phyloP scores from a whole-genome alignment of 306 rosid genomes.

The Fragaria vesca region DNA sequence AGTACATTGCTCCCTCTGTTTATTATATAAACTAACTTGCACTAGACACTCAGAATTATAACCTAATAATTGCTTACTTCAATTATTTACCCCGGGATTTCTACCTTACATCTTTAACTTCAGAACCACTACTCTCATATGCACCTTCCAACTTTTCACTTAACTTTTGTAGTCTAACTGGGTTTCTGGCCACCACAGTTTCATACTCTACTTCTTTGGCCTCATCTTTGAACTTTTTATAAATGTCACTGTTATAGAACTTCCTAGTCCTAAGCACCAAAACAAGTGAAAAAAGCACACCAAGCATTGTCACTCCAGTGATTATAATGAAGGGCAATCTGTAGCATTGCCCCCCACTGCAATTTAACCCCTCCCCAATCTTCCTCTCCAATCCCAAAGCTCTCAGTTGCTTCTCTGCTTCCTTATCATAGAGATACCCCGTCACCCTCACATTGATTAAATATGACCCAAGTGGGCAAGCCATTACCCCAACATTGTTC shows the following conservation, averaged over 20 bases:
- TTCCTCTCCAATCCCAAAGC: constrained; percentile 17
- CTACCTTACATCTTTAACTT: background rate
- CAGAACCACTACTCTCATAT: too few relatives aligned
- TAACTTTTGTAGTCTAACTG: background rate
- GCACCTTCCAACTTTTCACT: background rate
- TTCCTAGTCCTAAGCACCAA: constrained; percentile 22
- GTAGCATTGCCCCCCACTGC: constrained; percentile 24
- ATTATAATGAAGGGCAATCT: constrained; percentile 22
- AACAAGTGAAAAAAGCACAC: constrained; percentile 17
- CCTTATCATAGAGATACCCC: constrained; percentile 27
- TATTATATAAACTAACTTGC: background rate
- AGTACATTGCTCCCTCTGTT: background rate
- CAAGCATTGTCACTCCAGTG: constrained; percentile 11
- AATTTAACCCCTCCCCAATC: constrained; percentile 22
- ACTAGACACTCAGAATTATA: background rate
- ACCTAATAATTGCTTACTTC: background rate
- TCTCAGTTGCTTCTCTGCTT: constrained; percentile 25
- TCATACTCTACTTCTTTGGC: background rate
- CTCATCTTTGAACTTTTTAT: constrained; percentile 20
- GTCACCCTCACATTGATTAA: constrained; percentile 33
- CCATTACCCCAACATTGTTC: constrained; percentile 25
- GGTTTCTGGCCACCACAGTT: background rate
- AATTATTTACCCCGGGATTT: background rate
- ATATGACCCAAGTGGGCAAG: constrained; percentile 36
- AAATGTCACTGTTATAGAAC: constrained; percentile 21